Evolutionary conservation across 192 early-diverging fungal genomes (phyloP), one percentile per base, ranked within the genome.

Genomic region (Gonapodya prolifera): DNA sequence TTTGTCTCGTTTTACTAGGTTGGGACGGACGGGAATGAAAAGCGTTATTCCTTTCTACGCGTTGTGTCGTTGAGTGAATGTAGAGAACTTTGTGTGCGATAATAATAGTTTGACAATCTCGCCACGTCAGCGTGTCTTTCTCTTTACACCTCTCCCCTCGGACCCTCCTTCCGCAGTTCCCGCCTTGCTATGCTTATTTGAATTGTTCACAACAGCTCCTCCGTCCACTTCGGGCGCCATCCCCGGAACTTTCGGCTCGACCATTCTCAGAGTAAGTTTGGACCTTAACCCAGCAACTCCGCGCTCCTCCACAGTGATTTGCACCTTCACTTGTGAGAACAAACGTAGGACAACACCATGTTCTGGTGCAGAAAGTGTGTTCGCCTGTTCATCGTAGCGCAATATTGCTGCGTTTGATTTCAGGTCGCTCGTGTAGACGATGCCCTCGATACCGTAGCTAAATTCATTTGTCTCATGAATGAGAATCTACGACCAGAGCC

Each of bases 381-480:
- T 85, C 16, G 78, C 69, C 30, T 83, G 86, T 18, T 84, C 75
- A 18, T 76, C 76, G 28, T 76, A 75, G 0, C 75, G 71, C n/a
- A 89, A 76, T 13, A 81, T 76, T 0, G 78, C 36, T 0, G 33
- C 45, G 29, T 29, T 71, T 33, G 71, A 77, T 0, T 81, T 77
- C 61, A 78, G 17, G 33, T 76, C 79, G 69, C 45, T 81, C 2
- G 86, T 89, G 76, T 93, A 96, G 18, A 99, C 92, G 61, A 98
- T 88, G 73, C 96, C 93, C 85, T 99, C 97, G 75, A 99, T 93
- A 70, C 97, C 97, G 81, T 89, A 92, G 77, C 87, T 86, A 88
- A 87, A 69, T 73, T 18, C 32, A 32, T 77, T 81, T 81, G 77
- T 32, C 13, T 34, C 28, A 74, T 69, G 34, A 2, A 70, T 34